Percentiles rank a stretch among this genome's conserved stretches.
Conservation (phyloP, 2,329 filamentous ascomycete species). For the Alternaria ventricosa region DNA sequence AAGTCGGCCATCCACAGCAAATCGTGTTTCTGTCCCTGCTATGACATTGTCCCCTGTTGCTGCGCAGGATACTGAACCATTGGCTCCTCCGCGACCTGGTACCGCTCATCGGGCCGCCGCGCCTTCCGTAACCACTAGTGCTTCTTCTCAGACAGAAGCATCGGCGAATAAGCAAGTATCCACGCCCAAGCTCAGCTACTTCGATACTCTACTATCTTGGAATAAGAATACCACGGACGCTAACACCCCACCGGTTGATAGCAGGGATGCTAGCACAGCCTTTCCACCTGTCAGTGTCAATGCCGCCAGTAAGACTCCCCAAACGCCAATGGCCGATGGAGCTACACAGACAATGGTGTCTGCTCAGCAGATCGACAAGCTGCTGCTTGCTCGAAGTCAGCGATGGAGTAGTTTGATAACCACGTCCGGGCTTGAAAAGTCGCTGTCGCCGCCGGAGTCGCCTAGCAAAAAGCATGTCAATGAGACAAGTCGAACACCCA, state of each 20-base stretch:
- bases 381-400: slow-evolving; percentile 65
- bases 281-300: slow-evolving; percentile 36
- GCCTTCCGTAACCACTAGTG: slow-evolving; percentile 15
- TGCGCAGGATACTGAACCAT: slow-evolving; percentile 38
- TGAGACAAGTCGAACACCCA: slow-evolving; percentile 44
- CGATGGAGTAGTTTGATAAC: slow-evolving; percentile 35
- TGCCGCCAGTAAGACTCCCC: slow-evolving; percentile 34
- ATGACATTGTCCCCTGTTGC: slow-evolving; percentile 38
- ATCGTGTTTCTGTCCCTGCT: slow-evolving; percentile 19
- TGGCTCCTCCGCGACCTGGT: slow-evolving; percentile 35
- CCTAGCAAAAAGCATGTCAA: slow-evolving; percentile 39
- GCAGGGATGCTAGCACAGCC: slow-evolving; percentile 28
- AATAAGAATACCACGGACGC: slow-evolving; percentile 43
- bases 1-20: slow-evolving; percentile 41
- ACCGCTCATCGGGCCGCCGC: slow-evolving; percentile 37
- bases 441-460: slow-evolving; percentile 43
- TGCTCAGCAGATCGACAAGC: slow-evolving; percentile 78
- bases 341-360: slow-evolving; percentile 84
- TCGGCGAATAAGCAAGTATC: slow-evolving; percentile 24
- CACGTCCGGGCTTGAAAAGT: slow-evolving; percentile 39
- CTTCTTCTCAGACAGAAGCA: slow-evolving; percentile 22
- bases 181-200: slow-evolving; percentile 47
- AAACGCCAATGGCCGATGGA: slow-evolving; percentile 65
- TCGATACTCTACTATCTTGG: slow-evolving; percentile 55
- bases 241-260: slow-evolving; percentile 2